Percentiles rank a stretch among this genome's conserved stretches.
These are phyloP conservation scores for Candida ponderosae DNA, from an alignment of 805 yeast genomes.

Conservation along the genomic window DNA sequence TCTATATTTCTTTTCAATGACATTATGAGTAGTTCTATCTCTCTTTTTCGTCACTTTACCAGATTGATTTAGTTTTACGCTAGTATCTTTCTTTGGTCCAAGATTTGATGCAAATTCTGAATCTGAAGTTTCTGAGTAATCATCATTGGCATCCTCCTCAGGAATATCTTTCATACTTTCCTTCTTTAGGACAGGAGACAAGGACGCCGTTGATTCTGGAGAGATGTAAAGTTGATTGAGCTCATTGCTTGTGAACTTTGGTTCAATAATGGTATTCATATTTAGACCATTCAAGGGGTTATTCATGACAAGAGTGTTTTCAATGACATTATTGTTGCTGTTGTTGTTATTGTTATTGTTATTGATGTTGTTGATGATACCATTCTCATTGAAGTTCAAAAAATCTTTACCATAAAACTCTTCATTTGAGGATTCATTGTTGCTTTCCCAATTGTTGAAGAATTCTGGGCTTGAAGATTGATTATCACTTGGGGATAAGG, in stretches of 20 bases:
- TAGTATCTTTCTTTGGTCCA: too few relatives aligned
- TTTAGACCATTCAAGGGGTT: too few relatives aligned
- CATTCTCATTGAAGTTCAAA: too few relatives aligned
- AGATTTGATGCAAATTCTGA: not conserved
- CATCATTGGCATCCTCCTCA: too few relatives aligned
- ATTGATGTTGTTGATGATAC: too few relatives aligned
- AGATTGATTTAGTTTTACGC: not conserved
- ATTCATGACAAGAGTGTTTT: too few relatives aligned
- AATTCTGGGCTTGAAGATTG: constrained; percentile 14
- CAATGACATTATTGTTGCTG: too few relatives aligned
- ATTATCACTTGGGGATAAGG: constrained; percentile 17
- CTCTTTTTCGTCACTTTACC: constrained; percentile 32
- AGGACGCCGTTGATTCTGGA: not conserved
- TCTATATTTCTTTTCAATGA: constrained; percentile 75
- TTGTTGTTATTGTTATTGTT: too few relatives aligned
- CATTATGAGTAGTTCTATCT: constrained; percentile 62
- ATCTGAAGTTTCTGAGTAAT: not conserved
- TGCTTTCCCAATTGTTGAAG: constrained; percentile 1
- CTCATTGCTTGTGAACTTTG: too few relatives aligned
- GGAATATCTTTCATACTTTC: not conserved
- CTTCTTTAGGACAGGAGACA: not conserved
- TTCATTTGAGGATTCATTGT: not conserved
- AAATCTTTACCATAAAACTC: not conserved
- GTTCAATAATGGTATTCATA: too few relatives aligned
- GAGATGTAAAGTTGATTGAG: not conserved